Conservation (phyloP, 768 basidiomycete species). For the Collybia nuda region DNA sequence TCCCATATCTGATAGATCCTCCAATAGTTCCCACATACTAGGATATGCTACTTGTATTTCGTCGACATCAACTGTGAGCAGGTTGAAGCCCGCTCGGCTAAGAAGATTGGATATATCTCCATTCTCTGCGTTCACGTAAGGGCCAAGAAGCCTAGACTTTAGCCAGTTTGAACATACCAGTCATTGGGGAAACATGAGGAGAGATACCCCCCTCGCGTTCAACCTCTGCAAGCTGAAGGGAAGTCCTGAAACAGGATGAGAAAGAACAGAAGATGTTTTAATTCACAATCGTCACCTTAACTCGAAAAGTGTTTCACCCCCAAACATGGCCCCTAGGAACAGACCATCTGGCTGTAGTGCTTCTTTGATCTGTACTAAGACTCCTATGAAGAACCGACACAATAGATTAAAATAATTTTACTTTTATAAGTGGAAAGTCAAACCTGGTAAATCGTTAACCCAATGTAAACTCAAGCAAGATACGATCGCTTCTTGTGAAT, state of each 20-base stretch:
- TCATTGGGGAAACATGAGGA: slow-evolving; percentile 98
- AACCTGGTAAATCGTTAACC: slow-evolving; percentile 96
- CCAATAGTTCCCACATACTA: slow-evolving; percentile 92
- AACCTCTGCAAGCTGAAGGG: slow-evolving; percentile 89
- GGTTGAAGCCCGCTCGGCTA: slow-evolving; percentile 87
- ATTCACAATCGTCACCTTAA: slow-evolving; percentile 52
- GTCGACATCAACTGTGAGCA: slow-evolving; percentile 94
- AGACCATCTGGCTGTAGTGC: slow-evolving; percentile 88
- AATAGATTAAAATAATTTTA: neutral
- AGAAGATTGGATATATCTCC: slow-evolving; percentile 92
- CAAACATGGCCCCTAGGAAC: slow-evolving; percentile 92
- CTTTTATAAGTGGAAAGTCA: slow-evolving; percentile 12
- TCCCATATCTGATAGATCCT: slow-evolving; percentile 95
- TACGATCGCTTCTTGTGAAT: slow-evolving; percentile 89
- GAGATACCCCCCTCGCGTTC: slow-evolving; percentile 96
- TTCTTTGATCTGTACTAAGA: slow-evolving; percentile 84
- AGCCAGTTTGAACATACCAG: slow-evolving; percentile 50
- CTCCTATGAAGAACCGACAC: slow-evolving; percentile 47
- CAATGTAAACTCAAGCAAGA: slow-evolving; percentile 93
- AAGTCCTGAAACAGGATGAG: slow-evolving; percentile 55
- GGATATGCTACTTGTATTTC: slow-evolving; percentile 91
- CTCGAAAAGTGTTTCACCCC: slow-evolving; percentile 96
- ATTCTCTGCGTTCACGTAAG: slow-evolving; percentile 58
- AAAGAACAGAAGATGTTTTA: neutral
- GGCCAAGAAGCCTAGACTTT: neutral